Evolutionary conservation across 192 early-diverging fungal species (phyloP).

Genomic region (Coemansia reversa): DNA sequence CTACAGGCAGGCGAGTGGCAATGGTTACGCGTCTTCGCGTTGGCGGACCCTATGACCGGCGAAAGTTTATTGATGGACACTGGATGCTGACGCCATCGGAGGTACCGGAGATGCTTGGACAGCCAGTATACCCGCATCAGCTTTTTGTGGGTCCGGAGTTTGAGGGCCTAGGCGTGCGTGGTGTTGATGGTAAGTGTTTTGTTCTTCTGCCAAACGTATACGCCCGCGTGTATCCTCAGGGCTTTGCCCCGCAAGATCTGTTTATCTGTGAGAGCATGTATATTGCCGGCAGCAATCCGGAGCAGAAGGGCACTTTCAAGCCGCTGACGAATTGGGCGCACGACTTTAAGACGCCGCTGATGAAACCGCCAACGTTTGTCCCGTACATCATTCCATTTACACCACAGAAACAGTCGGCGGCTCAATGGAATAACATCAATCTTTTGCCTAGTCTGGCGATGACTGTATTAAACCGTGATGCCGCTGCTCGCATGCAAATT

Average conservation of each 20-base stretch:
- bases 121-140: conserved; percentile 51
- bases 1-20: conserved; percentile 30
- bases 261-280: conserved; percentile 49
- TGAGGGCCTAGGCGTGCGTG: conserved; percentile 42
- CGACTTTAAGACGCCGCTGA: conserved; percentile 49
- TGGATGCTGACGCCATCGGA: conserved; percentile 52
- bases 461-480: conserved; percentile 51
- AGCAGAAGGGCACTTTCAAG: conserved; percentile 23
- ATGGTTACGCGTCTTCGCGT: conserved; percentile 49
- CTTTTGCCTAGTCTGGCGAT: conserved; percentile 38
- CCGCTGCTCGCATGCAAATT: conserved; percentile 18
- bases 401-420: conserved; percentile 30
- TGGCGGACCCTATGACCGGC: conserved; percentile 35
- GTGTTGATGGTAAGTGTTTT: conserved; percentile 48
- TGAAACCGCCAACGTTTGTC: conserved; percentile 43
- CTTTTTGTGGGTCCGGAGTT: conserved; percentile 43
- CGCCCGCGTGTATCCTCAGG: conserved; percentile 49
- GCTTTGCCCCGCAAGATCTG: conserved; percentile 37
- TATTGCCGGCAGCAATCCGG: conserved; percentile 1
- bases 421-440: conserved; percentile 30
- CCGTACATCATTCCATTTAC: conserved; percentile 40
- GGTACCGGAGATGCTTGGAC: conserved; percentile 45
- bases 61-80: conserved; percentile 52
- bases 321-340: conserved; percentile 49
- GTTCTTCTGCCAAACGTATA: conserved; percentile 44